Evolutionary conservation across 164 flowering plant genomes (phyloP).

Genomic region (Chimonanthus salicifolius): DNA sequence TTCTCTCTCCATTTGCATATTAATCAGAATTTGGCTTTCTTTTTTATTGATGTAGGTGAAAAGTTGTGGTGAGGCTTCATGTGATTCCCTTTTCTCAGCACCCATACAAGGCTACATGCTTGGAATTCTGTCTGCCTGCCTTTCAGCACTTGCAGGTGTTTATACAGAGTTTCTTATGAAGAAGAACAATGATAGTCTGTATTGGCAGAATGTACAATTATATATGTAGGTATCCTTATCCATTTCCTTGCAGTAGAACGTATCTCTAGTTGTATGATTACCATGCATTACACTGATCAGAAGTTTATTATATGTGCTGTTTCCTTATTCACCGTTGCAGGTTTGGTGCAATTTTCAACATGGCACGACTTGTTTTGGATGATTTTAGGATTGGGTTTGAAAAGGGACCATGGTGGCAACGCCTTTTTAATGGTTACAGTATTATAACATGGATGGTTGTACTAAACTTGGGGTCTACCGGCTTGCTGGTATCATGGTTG

Average conservation of each 20-base stretch:
- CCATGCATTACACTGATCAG: neutral
- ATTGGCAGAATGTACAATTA: constrained; percentile 92
- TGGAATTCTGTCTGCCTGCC: constrained; percentile 88
- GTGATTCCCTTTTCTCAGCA: constrained; percentile 84
- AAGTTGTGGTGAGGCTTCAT: constrained; percentile 90
- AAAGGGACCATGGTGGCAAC: constrained; percentile 94
- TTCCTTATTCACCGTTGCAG: constrained; percentile 23
- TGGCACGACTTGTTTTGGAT: constrained; percentile 67
- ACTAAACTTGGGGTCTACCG: constrained; percentile 83
- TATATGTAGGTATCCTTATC: constrained; percentile 67
- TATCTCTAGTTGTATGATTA: no score
- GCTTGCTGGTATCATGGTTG: constrained; percentile 91
- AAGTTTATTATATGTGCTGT: neutral
- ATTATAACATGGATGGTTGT: constrained; percentile 89
- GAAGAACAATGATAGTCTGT: constrained; percentile 90
- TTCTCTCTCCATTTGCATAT: neutral
- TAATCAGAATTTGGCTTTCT: neutral
- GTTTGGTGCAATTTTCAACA: constrained; percentile 85
- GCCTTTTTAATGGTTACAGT: constrained; percentile 75
- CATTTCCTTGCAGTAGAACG: no score
- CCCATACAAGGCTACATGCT: constrained; percentile 90
- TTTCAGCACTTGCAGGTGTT: constrained; percentile 92
- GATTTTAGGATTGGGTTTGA: constrained; percentile 80
- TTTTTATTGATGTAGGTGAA: constrained; percentile 49
- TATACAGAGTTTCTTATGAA: constrained; percentile 97